Evolutionary conservation across 2,329 filamentous ascomycete genomes (phyloP).

Genomic region (Penicillium psychrosexuale): DNA sequence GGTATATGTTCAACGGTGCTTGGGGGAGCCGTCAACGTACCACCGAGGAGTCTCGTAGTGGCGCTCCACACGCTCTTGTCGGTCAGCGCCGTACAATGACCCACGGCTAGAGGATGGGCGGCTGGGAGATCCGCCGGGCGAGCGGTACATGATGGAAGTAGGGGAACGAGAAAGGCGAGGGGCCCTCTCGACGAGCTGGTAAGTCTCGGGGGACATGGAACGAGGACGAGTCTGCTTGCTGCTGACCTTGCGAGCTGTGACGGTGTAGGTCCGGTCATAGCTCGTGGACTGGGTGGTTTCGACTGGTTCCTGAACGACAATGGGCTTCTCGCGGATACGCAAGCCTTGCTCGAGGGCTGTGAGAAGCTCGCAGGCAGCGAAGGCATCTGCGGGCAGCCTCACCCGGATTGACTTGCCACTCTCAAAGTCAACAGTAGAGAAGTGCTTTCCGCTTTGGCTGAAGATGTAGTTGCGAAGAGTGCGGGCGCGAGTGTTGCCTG

Average conservation of each 20-base stretch:
- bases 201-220: constrained; percentile 15
- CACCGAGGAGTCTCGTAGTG: constrained; percentile 27
- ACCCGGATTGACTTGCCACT: constrained; percentile 38
- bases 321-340: constrained; percentile 19
- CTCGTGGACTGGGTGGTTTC: constrained; percentile 16
- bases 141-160: constrained; percentile 34
- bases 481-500: constrained; percentile 34
- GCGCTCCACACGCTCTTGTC: constrained; percentile 34
- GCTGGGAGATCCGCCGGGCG: constrained; percentile 32
- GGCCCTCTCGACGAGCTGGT: constrained; percentile 20
- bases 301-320: constrained; percentile 12
- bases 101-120: constrained; percentile 37
- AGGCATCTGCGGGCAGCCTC: constrained; percentile 41
- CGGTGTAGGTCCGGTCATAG: constrained; percentile 34
- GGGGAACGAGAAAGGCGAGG: constrained; percentile 23
- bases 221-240: constrained; percentile 15
- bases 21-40: constrained; percentile 26
- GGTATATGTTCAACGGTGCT: constrained; percentile 25
- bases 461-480: constrained; percentile 38
- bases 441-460: constrained; percentile 37
- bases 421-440: constrained; percentile 44
- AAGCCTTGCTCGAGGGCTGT: constrained; percentile 45
- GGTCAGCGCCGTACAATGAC: constrained; percentile 36
- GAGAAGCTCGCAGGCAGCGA: constrained; percentile 38
- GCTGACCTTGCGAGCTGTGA: constrained; percentile 22